Evolutionary conservation across 139 green algal species (phyloP), one percentile per base, ranked within the genome.

Genomic region (Asterochloris sp.): DNA sequence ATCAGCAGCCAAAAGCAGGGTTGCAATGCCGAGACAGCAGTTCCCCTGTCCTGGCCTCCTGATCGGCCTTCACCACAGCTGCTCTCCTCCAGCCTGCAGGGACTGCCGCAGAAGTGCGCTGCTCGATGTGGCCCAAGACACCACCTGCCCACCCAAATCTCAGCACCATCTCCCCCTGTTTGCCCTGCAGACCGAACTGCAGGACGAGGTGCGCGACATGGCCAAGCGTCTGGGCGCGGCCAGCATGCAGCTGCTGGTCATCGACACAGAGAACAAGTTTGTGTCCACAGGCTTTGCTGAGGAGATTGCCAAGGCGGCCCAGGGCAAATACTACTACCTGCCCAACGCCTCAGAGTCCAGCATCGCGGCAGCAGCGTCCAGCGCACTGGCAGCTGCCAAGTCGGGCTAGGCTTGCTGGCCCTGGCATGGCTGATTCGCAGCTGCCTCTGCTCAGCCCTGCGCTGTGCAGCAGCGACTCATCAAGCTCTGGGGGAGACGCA

Each of bases 191-290:
- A 85, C 87, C 29, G 61, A 85, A 29, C 81, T 85, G 63, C 63
- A 66, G 24, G 29, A 81, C 2, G 89, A 98, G 89, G 92, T 98
- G 21, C 88, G 95, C 9, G 96, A 98, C 90, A 98, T 99, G 93
- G 92, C 97, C 62, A 96, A 94, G 87, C 95, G 94, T 88, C 78
- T 93, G 16, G 76, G 62, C 62, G 86, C 79, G 16, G 69, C 79
- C 16, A 92, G 92, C 80, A 87, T 99, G 82, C 90, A 98, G 81
- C 86, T 99, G 86, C 90, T 99, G 75, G 96, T 99, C 62, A 99
- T 99, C 77, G 97, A 99, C 91, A 99, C 95, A 28, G 97, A 98
- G 86, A 98, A 98, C 91, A 84, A 87, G 90, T 99, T 99, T 91
- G 97, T 99, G 62, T 97, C 91, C n/a, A 99, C 97, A 16, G 96